Evolutionary conservation across 345 rosid species (phyloP).

Genomic region (Sisymbrium irio): DNA sequence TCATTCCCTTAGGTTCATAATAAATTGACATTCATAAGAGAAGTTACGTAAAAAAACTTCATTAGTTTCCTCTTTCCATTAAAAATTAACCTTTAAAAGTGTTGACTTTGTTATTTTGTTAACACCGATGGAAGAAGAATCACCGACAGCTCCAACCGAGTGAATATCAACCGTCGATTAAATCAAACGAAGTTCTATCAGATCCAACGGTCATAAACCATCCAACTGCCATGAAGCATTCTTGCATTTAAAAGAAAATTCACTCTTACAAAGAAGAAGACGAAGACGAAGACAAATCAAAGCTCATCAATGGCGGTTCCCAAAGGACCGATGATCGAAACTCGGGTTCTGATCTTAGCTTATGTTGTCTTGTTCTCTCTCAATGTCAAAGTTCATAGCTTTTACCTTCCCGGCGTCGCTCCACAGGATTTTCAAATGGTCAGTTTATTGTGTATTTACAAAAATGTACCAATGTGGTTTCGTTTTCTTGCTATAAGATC

Average conservation of each 20-base stretch:
- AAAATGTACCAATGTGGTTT: not conserved
- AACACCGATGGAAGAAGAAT: constrained; percentile 1
- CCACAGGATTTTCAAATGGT: constrained; percentile 65
- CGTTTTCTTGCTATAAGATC: not conserved
- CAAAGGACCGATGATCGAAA: constrained; percentile 17
- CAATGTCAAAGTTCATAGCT: constrained; percentile 36
- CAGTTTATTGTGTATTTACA: not conserved
- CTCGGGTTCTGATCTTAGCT: constrained; percentile 30
- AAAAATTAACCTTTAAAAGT: not conserved
- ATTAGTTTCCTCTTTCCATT: not conserved
- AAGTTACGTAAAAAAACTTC: constrained; percentile 11
- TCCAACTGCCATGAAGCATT: constrained; percentile 6
- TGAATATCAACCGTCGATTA: constrained; percentile 16
- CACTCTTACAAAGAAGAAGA: constrained; percentile 1
- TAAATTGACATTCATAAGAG: not conserved
- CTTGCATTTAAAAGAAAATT: constrained; percentile 19
- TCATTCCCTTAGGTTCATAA: not conserved
- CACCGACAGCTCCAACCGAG: constrained; percentile 17
- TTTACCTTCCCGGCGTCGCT: constrained; percentile 82
- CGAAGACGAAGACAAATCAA: constrained; percentile 9
- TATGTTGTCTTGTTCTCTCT: constrained; percentile 14
- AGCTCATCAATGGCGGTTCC: constrained; percentile 42
- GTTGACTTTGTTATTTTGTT: constrained; percentile 17
- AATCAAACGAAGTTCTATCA: not conserved
- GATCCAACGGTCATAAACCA: constrained; percentile 4